Evolutionary conservation across 2,329 filamentous ascomycete species (phyloP).

Genomic region (Microcyclospora tardicrescens): DNA sequence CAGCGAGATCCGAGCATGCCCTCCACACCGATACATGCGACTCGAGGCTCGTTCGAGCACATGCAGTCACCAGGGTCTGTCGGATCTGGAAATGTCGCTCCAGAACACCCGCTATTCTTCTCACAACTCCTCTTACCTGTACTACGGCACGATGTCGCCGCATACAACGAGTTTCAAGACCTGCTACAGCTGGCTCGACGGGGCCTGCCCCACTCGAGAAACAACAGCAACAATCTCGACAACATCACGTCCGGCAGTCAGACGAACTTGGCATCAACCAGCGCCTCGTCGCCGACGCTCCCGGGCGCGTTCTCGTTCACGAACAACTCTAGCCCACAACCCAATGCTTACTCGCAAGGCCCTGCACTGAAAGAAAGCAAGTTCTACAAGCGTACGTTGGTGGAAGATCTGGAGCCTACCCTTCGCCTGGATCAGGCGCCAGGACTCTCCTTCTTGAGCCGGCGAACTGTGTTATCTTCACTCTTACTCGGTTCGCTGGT

Average conservation of each 20-base stretch:
- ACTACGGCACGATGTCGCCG: conserved; percentile 64
- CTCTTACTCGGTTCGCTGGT: conserved; percentile 77
- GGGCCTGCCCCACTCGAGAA: conserved; percentile 51
- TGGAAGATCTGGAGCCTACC: conserved; percentile 90
- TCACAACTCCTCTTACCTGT: conserved; percentile 72
- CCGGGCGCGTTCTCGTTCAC: conserved; percentile 29
- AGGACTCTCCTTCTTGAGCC: conserved; percentile 83
- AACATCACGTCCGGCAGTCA: conserved; percentile 36
- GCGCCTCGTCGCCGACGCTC: conserved; percentile 26
- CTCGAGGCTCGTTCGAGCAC: conserved; percentile 49
- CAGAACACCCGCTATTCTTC: conserved; percentile 58
- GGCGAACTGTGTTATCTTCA: conserved; percentile 68
- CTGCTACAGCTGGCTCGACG: conserved; percentile 53
- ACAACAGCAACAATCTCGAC: conserved; percentile 38
- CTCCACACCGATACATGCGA: conserved; percentile 59
- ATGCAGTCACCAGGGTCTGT: conserved; percentile 38
- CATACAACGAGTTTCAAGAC: conserved; percentile 75
- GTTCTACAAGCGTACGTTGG: conserved; percentile 81
- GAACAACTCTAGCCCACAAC: conserved; percentile 15
- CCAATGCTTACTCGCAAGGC: conserved; percentile 9
- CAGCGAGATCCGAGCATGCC: conserved; percentile 51
- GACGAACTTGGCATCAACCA: conserved; percentile 27
- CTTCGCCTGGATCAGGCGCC: conserved; percentile 79
- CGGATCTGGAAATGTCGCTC: conserved; percentile 41
- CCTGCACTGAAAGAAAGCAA: conserved; percentile 65